Conservation (phyloP, 192 early-diverging fungal genomes). For the Phycomyces nitens region DNA sequence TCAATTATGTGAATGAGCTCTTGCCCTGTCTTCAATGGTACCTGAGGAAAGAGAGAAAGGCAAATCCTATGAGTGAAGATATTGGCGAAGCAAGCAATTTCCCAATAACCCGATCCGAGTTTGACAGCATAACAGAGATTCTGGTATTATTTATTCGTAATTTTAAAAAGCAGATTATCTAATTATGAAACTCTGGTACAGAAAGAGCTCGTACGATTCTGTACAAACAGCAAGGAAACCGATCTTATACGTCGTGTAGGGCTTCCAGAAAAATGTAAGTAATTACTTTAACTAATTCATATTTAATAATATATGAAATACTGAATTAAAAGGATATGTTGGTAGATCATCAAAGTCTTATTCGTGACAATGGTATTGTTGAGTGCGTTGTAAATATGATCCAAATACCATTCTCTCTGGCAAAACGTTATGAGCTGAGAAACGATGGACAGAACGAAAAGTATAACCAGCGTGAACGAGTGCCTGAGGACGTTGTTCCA, state of each 20-base stretch:
- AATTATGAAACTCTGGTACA: not conserved
- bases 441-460: not conserved
- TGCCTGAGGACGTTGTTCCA: not conserved
- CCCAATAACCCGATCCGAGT: conserved; percentile 10
- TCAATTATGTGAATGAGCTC: conserved; percentile 22
- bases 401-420: conserved; percentile 15
- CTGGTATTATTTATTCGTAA: conserved; percentile 1
- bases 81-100: not conserved
- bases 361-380: conserved; percentile 22
- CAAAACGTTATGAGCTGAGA: conserved; percentile 4
- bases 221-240: conserved; percentile 15
- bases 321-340: not conserved
- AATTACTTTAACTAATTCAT: not conserved
- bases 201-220: conserved; percentile 18
- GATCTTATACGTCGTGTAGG: conserved; percentile 14
- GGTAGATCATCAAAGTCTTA: conserved; percentile 16
- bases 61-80: not conserved
- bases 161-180: not conserved
- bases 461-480: not conserved
- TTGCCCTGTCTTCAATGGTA: conserved; percentile 16
- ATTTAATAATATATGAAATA: not conserved
- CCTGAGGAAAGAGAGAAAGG: conserved; percentile 12
- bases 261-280: conserved; percentile 18
- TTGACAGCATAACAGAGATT: conserved; percentile 12
- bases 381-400: conserved; percentile 23